Conservation (phyloP, 495 filamentous ascomycete species). For the Pseudoneurospora amorphoporcata region DNA sequence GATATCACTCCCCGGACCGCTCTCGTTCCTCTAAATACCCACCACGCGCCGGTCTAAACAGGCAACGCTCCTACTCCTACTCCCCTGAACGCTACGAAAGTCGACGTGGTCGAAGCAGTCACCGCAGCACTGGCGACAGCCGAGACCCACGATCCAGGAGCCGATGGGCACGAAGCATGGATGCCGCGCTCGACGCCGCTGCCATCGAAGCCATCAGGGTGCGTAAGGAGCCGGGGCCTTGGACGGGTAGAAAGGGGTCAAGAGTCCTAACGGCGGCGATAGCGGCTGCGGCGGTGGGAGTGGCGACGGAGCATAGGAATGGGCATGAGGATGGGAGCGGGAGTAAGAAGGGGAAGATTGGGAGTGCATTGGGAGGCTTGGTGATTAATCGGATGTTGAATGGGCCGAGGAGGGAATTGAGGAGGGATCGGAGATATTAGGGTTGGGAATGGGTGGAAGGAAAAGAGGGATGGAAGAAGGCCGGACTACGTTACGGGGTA, state of each 20-base stretch:
- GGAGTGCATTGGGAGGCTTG: constrained; percentile 16
- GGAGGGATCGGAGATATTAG: constrained; percentile 7
- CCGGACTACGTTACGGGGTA: background rate
- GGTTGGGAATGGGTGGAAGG: background rate
- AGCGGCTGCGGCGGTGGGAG: constrained; percentile 30
- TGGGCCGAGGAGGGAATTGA: constrained; percentile 16
- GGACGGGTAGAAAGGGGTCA: constrained; percentile 28
- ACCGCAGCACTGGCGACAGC: background rate
- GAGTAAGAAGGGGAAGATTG: constrained; percentile 9
- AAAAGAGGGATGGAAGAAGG: background rate
- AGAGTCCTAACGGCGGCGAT: constrained; percentile 36
- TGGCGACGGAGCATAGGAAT: constrained; percentile 15
- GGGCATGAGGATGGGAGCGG: background rate
- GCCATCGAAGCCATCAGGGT: constrained; percentile 33
- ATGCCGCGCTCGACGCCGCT: constrained; percentile 29
- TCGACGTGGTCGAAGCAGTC: background rate
- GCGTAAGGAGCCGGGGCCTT: constrained; percentile 32
- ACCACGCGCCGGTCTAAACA: constrained; percentile 1
- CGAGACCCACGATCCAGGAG: background rate
- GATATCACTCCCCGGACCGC: background rate
- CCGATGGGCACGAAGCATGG: constrained; percentile 4
- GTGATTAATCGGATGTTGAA: constrained; percentile 22
- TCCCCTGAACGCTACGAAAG: background rate
- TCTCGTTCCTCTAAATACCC: background rate
- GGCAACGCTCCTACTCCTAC: background rate